phyloP scores from a whole-genome alignment of 78 protist species.

The Dictyostelium brefeldianum region DNA sequence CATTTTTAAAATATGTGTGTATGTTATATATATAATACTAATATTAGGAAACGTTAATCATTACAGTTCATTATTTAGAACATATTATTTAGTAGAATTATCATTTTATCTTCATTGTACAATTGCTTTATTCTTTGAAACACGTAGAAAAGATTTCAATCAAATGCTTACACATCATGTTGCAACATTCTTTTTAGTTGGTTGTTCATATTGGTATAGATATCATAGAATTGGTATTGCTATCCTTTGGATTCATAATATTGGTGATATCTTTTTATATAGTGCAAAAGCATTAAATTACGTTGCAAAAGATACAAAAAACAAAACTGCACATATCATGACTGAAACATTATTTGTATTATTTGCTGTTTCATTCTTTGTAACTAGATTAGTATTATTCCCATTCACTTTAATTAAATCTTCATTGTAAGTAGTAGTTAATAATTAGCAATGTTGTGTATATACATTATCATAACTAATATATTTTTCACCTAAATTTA shows the following conservation, averaged over 20 bases:
- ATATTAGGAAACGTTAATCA: not conserved
- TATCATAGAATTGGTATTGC: constrained; percentile 78
- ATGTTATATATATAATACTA: too few species aligned
- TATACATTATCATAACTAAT: not conserved
- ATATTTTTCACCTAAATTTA: not conserved
- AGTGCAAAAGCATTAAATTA: constrained; percentile 68
- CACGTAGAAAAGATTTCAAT: constrained; percentile 73
- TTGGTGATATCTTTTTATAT: constrained; percentile 65
- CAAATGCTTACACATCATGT: constrained; percentile 78
- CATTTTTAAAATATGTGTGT: too few species aligned
- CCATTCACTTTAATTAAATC: constrained; percentile 60
- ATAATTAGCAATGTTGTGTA: not conserved
- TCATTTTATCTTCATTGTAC: constrained; percentile 72
- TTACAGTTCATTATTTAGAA: constrained; percentile 69
- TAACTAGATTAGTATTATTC: constrained; percentile 49
- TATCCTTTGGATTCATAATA: constrained; percentile 56
- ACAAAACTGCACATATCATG: not conserved
- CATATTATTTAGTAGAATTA: constrained; percentile 63
- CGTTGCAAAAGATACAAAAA: constrained; percentile 39
- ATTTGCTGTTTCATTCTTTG: constrained; percentile 46
- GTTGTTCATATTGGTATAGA: constrained; percentile 67
- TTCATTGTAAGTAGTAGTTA: constrained; percentile 36
- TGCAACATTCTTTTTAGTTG: constrained; percentile 74
- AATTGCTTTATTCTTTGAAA: constrained; percentile 72
- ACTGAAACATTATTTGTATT: constrained; percentile 27